Evolutionary conservation across 1,284 basidiomycete genomes (phyloP).

Genomic region (Meripilus lineatus): DNA sequence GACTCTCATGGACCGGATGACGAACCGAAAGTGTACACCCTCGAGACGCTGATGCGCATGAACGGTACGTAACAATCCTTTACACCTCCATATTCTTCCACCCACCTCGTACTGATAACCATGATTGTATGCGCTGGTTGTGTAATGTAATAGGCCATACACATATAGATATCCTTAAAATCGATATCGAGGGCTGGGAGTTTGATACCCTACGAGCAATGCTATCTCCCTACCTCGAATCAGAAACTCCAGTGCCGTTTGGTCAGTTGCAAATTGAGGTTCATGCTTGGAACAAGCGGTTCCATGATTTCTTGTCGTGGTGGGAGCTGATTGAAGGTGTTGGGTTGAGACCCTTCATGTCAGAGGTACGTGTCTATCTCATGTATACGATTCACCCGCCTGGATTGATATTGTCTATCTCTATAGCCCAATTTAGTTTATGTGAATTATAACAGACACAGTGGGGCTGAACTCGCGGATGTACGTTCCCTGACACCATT

Average conservation of each 20-base stretch:
- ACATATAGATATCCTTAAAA: conserved; percentile 44
- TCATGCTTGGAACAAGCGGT: conserved; percentile 32
- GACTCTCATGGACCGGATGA: conserved; percentile 37
- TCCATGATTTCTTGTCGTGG: conserved; percentile 36
- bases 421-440: conserved; percentile 5
- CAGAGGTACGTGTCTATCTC: conserved; percentile 22
- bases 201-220: conserved; percentile 32
- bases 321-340: conserved; percentile 45
- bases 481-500: not conserved
- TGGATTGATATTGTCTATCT: not conserved
- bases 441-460: conserved; percentile 4
- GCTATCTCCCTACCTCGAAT: conserved; percentile 21
- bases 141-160: conserved; percentile 40
- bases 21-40: conserved; percentile 47
- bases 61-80: conserved; percentile 41
- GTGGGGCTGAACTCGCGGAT: conserved; percentile 4
- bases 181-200: conserved; percentile 39
- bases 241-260: conserved; percentile 29
- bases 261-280: conserved; percentile 40
- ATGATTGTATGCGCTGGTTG: conserved; percentile 5
- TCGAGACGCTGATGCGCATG: conserved; percentile 47
- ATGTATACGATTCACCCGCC: not conserved
- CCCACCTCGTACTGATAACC: not conserved
- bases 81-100: not conserved
- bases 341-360: conserved; percentile 47